Conservation (phyloP, 139 green algal genomes). For the Asterochloris erici region DNA sequence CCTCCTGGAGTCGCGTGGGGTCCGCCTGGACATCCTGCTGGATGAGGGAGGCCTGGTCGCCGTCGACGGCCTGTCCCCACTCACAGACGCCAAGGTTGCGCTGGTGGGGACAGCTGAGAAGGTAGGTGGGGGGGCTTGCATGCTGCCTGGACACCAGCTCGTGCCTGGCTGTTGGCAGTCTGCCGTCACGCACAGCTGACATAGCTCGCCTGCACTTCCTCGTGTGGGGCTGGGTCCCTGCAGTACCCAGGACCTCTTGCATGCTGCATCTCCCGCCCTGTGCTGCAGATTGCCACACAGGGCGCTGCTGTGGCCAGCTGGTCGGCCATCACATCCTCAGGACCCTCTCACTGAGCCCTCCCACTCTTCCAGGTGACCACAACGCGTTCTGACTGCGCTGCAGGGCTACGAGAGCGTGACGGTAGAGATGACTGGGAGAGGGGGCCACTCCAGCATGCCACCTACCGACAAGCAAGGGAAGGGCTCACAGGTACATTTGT, state of each 20-base stretch:
- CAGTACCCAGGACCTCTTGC: no score
- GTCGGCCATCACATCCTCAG: no score
- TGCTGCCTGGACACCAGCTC: background rate
- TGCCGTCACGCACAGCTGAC: background rate
- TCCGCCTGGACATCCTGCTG: slow-evolving; percentile 52
- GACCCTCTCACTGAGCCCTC: no score
- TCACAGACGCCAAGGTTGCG: slow-evolving; percentile 37
- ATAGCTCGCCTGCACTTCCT: no score
- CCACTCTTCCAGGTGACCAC: no score
- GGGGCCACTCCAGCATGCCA: slow-evolving; percentile 67
- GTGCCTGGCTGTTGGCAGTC: background rate
- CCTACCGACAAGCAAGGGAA: slow-evolving; percentile 44
- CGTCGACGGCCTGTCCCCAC: slow-evolving; percentile 41
- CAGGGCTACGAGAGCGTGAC: slow-evolving; percentile 32
- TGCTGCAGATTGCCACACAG: no score
- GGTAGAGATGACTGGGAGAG: slow-evolving; percentile 32
- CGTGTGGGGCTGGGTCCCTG: no score
- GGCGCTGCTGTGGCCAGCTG: no score
- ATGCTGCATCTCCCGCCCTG: no score
- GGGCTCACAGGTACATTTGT: background rate
- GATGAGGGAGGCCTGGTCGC: slow-evolving; percentile 62
- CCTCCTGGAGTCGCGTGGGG: slow-evolving; percentile 26
- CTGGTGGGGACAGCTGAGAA: slow-evolving; percentile 70
- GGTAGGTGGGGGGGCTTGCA: background rate
- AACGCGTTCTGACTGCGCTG: background rate